phyloP scores from a whole-genome alignment of 371 early-diverging fungal species.

The Actinomucor elegans region DNA sequence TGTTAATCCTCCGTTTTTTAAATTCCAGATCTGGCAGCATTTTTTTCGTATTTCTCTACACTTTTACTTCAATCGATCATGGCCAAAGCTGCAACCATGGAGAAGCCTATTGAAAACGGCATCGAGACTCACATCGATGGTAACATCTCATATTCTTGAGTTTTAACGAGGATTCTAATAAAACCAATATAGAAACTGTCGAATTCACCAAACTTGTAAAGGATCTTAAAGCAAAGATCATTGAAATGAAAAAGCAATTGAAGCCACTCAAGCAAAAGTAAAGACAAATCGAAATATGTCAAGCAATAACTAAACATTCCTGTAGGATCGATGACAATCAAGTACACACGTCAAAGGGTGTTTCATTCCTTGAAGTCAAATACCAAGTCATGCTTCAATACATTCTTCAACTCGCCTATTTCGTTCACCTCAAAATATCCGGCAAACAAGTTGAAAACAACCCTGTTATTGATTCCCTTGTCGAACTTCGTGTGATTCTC shows the following conservation, averaged over 20 bases:
- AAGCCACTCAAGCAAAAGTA: constrained; percentile 57
- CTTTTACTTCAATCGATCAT: constrained; percentile 1
- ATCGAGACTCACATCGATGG: not conserved
- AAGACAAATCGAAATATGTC: not conserved
- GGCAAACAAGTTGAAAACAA: constrained; percentile 68
- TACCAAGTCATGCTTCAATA: constrained; percentile 88
- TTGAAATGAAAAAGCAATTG: constrained; percentile 55
- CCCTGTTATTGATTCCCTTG: constrained; percentile 66
- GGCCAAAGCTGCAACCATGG: constrained; percentile 2
- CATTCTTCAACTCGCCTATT: constrained; percentile 73
- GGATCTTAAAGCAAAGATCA: constrained; percentile 55
- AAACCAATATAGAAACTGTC: constrained; percentile 8
- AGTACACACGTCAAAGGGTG: constrained; percentile 75
- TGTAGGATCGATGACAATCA: constrained; percentile 53
- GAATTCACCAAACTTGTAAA: constrained; percentile 47
- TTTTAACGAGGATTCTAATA: too few relatives aligned
- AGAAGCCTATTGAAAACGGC: constrained; percentile 1
- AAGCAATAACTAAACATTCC: not conserved
- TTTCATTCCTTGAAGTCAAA: constrained; percentile 86
- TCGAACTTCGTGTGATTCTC: constrained; percentile 80
- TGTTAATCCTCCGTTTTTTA: constrained; percentile 7
- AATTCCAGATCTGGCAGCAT: not conserved
- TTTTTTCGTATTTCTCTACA: not conserved
- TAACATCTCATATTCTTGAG: not conserved
- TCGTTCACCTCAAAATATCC: constrained; percentile 74